Evolutionary conservation across 2,329 filamentous ascomycete genomes (phyloP), one percentile per base, ranked within the genome.

Genomic region (Cercospora beticola): DNA sequence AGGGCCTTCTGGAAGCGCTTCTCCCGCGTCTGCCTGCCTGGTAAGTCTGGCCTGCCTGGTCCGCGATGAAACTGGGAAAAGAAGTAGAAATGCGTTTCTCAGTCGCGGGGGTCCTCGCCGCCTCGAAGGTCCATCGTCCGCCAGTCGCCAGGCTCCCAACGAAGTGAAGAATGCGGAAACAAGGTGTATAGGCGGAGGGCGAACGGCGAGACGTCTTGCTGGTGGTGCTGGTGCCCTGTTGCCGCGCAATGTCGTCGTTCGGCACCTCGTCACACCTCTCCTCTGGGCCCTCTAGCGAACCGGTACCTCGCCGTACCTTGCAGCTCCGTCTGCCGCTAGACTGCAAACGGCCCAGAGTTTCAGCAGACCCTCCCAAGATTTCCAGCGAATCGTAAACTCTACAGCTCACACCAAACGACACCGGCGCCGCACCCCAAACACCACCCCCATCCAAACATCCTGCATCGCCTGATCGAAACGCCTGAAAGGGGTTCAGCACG

Each of bases 201-300:
- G 23, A 26, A 30, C 21, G 23, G 49, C 23, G 49, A 23, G 49
- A 56, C 49, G 49, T 28, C 21, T 10, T 56, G 49, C 5, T 54
- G 49, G 18, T 56, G 49, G 49, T 26, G 49, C 5, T 56, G 49
- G 7, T 30, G 49, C 12, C 49, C 49, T 23, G 49, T 56, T 56
- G 49, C 49, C 49, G 49, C 49, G 49, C 49, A 26, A 56, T 56
- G 56, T 59, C 56, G 56, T 59, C 56, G 56, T 59, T 31, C 56
- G 56, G 49, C 49, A 56, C 49, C 49, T 56, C 56, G 56, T 59
- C 28, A 59, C 28, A 31, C 56, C 56, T 59, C 56, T 56, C 56
- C 56, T 31, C 56, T 33, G 56, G 28, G 28, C 56, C 31, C 56
- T 21, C 28, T 33, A 59, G 56, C 28, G 56, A 59, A 36, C 28